phyloP scores from a whole-genome alignment of 192 early-diverging fungal genomes.

The Backusella parvicylindrica region DNA sequence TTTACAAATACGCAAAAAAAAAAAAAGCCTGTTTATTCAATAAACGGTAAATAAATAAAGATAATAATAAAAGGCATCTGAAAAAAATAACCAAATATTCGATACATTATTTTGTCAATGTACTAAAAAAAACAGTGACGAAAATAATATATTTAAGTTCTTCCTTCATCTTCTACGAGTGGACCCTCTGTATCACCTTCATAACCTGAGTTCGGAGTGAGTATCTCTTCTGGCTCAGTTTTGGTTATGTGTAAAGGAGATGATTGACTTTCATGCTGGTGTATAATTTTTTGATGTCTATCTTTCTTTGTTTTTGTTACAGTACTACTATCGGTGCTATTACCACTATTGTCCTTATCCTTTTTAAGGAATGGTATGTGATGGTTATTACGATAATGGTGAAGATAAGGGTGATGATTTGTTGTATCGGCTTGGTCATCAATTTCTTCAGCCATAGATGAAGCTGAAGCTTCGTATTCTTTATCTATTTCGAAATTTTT shows the following conservation, averaged over 20 bases:
- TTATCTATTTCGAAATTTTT: neutral
- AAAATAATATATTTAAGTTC: neutral
- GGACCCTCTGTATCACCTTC: neutral
- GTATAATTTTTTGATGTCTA: neutral
- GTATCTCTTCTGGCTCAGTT: neutral
- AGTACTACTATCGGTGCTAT: neutral
- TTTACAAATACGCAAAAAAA: neutral
- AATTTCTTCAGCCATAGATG: neutral
- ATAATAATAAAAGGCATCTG: neutral
- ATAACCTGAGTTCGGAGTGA: neutral
- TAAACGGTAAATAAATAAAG: neutral
- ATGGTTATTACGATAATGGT: neutral
- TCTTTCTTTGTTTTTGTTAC: neutral
- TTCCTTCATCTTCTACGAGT: neutral
- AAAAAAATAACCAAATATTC: neutral
- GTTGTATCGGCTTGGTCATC: neutral
- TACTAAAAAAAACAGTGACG: neutral
- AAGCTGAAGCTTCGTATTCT: neutral
- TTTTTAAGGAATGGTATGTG: neutral
- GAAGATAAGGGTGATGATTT: neutral
- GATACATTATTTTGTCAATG: neutral
- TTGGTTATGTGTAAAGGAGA: neutral
- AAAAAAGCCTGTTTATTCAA: neutral
- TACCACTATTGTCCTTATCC: neutral
- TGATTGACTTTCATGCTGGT: neutral